Percentiles rank a stretch among this genome's conserved stretches.
phyloP scores from a whole-genome alignment of 768 basidiomycete species.

The Paxillus involutus region DNA sequence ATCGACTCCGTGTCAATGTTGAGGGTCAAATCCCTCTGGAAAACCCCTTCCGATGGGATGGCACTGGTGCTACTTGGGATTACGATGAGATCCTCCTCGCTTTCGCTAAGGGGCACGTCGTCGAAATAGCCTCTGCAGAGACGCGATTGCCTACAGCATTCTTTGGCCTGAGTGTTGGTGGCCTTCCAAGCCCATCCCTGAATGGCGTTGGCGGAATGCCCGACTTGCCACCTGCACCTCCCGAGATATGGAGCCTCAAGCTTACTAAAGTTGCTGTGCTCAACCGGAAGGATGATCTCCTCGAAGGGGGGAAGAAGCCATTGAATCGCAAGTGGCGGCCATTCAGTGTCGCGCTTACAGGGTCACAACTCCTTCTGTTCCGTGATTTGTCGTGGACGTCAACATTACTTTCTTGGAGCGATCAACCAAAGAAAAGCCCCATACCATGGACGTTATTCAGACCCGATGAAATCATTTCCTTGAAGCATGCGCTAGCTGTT shows the following conservation, averaged over 20 bases:
- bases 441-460: slow-evolving; percentile 49
- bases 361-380: slow-evolving; percentile 89
- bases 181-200: slow-evolving; percentile 31
- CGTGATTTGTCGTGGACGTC: slow-evolving; percentile 64
- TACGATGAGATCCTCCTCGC: slow-evolving; percentile 61
- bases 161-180: slow-evolving; percentile 41
- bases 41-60: slow-evolving; percentile 69
- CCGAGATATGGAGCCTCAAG: slow-evolving; percentile 51
- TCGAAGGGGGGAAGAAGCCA: slow-evolving; percentile 76
- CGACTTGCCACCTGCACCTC: slow-evolving; percentile 21
- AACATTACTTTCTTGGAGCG: slow-evolving; percentile 44
- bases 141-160: slow-evolving; percentile 40
- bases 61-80: slow-evolving; percentile 65
- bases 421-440: slow-evolving; percentile 34
- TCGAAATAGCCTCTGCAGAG: slow-evolving; percentile 54
- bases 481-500: slow-evolving; percentile 78
- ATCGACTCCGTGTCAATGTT: slow-evolving; percentile 68
- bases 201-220: slow-evolving; percentile 25
- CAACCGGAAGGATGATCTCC: slow-evolving; percentile 75
- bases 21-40: slow-evolving; percentile 53
- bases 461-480: slow-evolving; percentile 83
- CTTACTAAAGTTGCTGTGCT: slow-evolving; percentile 82
- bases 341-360: slow-evolving; percentile 84
- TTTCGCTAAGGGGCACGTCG: slow-evolving; percentile 58
- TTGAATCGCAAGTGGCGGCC: slow-evolving; percentile 83